Evolutionary conservation across 1,139 yeast genomes (phyloP), one percentile per base, ranked within the genome.

Genomic region (Kluyveromyces sp.): DNA sequence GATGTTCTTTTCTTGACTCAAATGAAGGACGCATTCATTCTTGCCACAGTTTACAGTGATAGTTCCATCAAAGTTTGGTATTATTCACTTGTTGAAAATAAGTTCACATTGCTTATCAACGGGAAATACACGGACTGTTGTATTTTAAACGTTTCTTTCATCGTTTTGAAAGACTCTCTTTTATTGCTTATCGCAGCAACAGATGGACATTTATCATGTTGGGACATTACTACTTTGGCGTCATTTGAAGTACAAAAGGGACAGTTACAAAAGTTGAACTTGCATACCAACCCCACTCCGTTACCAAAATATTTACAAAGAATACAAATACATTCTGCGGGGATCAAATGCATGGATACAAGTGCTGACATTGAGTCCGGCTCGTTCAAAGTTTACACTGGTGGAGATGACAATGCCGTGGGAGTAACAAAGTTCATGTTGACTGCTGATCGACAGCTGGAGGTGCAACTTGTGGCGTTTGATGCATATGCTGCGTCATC

Each of bases 341-440:
- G 96, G 34, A 74, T 89, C 44, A 84, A 87, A 51, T 76, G 81
- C 0, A 52, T 79, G 9, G 58, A 52, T 29, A 45, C 55, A 28
- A 48, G 43, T 16, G 48, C 54, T 1, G 45, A 64, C 25, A 11
- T 6, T 9, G n/a, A 19, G n/a, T 47, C 47, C 2, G 18, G 46
- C 2, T 48, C 48, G 1, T 59, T 66, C 4, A 69, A 68, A 44
- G 60, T 80, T 12, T 61, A 80, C 3, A 78, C 95, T 1, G 96
- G 96, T 17, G 97, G 98, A 44, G 98, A 92, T 61, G 98, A 92
- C 55, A 89, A 89, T 63, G 82, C 88, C 0, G 60, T 89, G 7
- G 71, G 72, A 0, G 60, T 77, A 2, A 71, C 77, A 2, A 53
- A 55, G 18, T 60, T 82, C 28, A 40, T 42, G 2, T 42, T 65